Evolutionary conservation across 2,329 filamentous ascomycete genomes (phyloP).

Genomic region (Lasiodiplodia hormozganensis): DNA sequence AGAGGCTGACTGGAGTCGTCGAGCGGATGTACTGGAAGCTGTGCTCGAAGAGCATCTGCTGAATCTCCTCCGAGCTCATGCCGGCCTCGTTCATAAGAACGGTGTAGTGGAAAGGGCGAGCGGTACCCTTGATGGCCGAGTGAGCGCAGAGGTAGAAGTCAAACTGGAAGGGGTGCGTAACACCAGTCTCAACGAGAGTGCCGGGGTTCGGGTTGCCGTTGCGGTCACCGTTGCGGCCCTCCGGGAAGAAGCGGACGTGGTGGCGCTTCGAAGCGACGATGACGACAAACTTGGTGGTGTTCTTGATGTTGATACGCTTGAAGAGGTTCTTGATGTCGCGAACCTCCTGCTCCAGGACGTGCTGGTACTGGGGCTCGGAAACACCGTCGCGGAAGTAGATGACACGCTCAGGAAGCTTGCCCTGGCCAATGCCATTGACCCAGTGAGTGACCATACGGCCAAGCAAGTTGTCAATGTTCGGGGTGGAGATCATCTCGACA

Average conservation of each 20-base stretch:
- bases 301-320: constrained; percentile 41
- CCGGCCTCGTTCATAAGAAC: constrained; percentile 83
- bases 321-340: constrained; percentile 64
- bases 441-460: constrained; percentile 70
- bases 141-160: constrained; percentile 82
- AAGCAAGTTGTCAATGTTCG: constrained; percentile 72
- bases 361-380: constrained; percentile 81
- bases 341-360: constrained; percentile 83
- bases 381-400: constrained; percentile 96
- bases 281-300: constrained; percentile 75
- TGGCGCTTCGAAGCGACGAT: constrained; percentile 93
- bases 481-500: constrained; percentile 75
- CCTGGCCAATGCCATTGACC: constrained; percentile 61
- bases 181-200: constrained; percentile 83
- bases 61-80: constrained; percentile 71
- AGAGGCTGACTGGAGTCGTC: constrained; percentile 88
- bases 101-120: constrained; percentile 90
- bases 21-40: constrained; percentile 93
- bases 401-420: constrained; percentile 71
- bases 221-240: constrained; percentile 63
- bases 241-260: constrained; percentile 90
- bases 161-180: constrained; percentile 90
- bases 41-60: constrained; percentile 92
- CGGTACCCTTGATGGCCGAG: constrained; percentile 89
- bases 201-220: constrained; percentile 87